These are phyloP conservation scores for Porcisia hertigi DNA, from an alignment of 208 protist species.

Conservation along the genomic window DNA sequence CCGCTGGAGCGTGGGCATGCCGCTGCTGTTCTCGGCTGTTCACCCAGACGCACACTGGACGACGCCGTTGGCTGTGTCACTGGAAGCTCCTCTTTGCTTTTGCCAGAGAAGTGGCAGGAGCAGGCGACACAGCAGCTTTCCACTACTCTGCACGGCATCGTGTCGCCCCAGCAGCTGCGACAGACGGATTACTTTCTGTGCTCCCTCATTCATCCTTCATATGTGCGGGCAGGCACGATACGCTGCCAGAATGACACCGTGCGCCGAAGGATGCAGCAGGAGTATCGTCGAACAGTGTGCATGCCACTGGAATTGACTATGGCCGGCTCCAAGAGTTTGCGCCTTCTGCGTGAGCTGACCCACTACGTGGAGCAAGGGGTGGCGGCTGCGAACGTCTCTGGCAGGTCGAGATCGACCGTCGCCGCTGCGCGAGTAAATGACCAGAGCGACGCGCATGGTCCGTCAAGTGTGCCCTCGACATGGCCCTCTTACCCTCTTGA, in stretches of 20 bases:
- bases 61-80: constrained; percentile 3
- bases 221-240: constrained; percentile 24
- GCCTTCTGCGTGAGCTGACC: constrained; percentile 34
- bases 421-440: background rate
- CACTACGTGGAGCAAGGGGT: constrained; percentile 2
- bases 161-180: constrained; percentile 27
- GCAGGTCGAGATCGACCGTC: background rate
- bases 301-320: constrained; percentile 77
- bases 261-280: constrained; percentile 5
- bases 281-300: constrained; percentile 39
- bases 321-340: constrained; percentile 49
- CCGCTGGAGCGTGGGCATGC: constrained; percentile 5
- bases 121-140: constrained; percentile 30
- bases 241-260: constrained; percentile 1
- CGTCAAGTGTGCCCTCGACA: background rate
- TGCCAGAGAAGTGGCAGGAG: constrained; percentile 32
- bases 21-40: constrained; percentile 9
- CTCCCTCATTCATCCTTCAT: constrained; percentile 79
- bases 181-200: constrained; percentile 69
- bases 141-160: constrained; percentile 42
- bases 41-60: constrained; percentile 14
- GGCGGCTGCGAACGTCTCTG: background rate
- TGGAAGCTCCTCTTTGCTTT: constrained; percentile 11
- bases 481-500: background rate
- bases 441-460: background rate